Evolutionary conservation across 2,329 filamentous ascomycete species (phyloP).

Genomic region (Aspergillus floridensis): DNA sequence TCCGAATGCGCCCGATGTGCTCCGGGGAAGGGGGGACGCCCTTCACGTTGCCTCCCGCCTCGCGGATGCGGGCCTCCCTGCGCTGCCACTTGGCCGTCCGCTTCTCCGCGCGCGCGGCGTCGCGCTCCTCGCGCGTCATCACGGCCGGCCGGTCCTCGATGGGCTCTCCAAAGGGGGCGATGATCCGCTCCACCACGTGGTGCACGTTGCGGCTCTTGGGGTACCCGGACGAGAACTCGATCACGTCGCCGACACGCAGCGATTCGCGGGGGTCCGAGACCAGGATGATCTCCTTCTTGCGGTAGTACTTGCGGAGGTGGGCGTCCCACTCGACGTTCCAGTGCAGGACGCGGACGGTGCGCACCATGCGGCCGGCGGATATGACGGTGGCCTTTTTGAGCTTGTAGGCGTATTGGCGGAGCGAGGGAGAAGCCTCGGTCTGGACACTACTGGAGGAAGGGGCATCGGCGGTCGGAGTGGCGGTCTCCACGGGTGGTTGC

Average conservation of each 20-base stretch:
- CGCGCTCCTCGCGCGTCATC: slow-evolving; percentile 35
- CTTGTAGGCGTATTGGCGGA: slow-evolving; percentile 37
- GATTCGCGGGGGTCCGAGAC: slow-evolving; percentile 43
- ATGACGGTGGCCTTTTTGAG: slow-evolving; percentile 40
- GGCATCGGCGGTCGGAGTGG: neutral
- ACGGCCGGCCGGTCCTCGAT: slow-evolving; percentile 40
- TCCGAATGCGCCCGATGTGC: slow-evolving; percentile 28
- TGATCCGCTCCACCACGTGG: slow-evolving; percentile 44
- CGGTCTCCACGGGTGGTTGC: slow-evolving; percentile 2
- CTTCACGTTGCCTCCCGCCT: slow-evolving; percentile 8
- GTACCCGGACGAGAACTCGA: slow-evolving; percentile 43
- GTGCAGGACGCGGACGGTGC: slow-evolving; percentile 40
- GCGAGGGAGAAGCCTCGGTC: slow-evolving; percentile 25
- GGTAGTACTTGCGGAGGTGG: slow-evolving; percentile 39
- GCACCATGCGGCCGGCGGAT: slow-evolving; percentile 43
- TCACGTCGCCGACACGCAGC: slow-evolving; percentile 44
- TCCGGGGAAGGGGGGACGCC: slow-evolving; percentile 18
- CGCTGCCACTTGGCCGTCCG: slow-evolving; percentile 33
- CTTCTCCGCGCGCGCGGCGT: slow-evolving; percentile 30
- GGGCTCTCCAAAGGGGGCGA: slow-evolving; percentile 39
- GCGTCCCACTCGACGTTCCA: slow-evolving; percentile 36
- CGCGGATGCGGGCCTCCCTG: slow-evolving; percentile 26
- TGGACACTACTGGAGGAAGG: neutral
- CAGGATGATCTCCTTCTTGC: slow-evolving; percentile 32
- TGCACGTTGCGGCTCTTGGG: slow-evolving; percentile 39